These are phyloP conservation scores for Saccharomycopsis javanensis DNA, from an alignment of 805 yeast species.

Conservation along the genomic window DNA sequence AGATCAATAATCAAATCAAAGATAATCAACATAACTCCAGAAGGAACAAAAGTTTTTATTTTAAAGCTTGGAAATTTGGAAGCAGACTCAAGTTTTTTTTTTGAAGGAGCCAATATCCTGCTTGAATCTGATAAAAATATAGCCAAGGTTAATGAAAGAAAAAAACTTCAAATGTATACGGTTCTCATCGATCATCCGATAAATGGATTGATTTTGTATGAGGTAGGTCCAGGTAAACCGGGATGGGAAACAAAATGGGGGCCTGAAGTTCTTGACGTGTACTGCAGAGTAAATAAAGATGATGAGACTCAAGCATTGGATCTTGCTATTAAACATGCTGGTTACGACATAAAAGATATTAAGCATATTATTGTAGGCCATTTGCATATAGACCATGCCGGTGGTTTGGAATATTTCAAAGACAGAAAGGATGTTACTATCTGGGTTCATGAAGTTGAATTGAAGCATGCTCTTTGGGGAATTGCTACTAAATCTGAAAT, in stretches of 20 bases:
- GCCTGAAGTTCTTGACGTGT: constrained; percentile 3
- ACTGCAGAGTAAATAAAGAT: constrained; percentile 8
- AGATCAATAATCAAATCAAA: constrained; percentile 1
- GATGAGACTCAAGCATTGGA: constrained; percentile 5
- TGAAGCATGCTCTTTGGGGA: constrained; percentile 12
- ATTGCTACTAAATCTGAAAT: constrained; percentile 9
- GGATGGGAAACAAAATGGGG: constrained; percentile 14
- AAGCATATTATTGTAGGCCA: constrained; percentile 13
- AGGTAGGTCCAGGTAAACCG: constrained; percentile 13
- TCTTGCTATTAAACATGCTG: constrained; percentile 6
- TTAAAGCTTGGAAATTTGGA: constrained; percentile 10
- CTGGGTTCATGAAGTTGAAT: constrained; percentile 11
- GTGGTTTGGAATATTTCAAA: constrained; percentile 12
- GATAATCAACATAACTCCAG: constrained; percentile 4
- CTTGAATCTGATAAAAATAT: not conserved
- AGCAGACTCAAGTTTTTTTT: constrained; percentile 9
- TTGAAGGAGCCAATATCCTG: constrained; percentile 7
- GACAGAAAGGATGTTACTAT: constrained; percentile 7
- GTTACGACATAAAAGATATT: constrained; percentile 8
- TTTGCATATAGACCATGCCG: constrained; percentile 15
- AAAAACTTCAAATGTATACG: constrained; percentile 6
- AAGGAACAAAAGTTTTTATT: constrained; percentile 8
- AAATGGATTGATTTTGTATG: constrained; percentile 10
- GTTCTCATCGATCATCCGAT: constrained; percentile 12
- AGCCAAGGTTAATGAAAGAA: not conserved